A percentile compares a stretch with the other conserved stretches of the same genome.
phyloP scores from a whole-genome alignment of 768 basidiomycete genomes.

The Tubosaeta sp. region DNA sequence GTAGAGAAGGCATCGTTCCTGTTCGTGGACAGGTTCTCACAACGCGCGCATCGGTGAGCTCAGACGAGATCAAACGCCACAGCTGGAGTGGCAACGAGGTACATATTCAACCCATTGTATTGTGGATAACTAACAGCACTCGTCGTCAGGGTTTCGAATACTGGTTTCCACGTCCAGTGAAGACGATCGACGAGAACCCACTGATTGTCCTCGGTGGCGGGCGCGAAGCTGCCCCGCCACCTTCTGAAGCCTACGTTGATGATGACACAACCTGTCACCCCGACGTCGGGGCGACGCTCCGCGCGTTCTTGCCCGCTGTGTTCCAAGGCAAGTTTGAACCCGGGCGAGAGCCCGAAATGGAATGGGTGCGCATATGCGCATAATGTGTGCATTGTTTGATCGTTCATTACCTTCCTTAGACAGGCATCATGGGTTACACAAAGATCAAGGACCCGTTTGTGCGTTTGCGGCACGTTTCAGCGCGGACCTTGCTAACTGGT shows the following conservation, averaged over 20 bases:
- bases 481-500: no score
- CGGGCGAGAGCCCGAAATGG: conserved; percentile 59
- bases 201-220: conserved; percentile 74
- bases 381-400: no score
- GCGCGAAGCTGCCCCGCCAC: conserved; percentile 38
- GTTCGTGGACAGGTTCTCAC: conserved; percentile 67
- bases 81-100: conserved; percentile 46
- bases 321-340: conserved; percentile 53
- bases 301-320: conserved; percentile 54
- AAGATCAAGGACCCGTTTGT: conserved; percentile 62
- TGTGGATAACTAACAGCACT: no score
- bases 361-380: conserved; percentile 58
- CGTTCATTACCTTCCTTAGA: conserved; percentile 37
- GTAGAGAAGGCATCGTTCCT: conserved; percentile 55
- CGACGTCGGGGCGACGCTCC: conserved; percentile 44
- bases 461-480: conserved; percentile 18
- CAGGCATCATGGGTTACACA: conserved; percentile 81
- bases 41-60: conserved; percentile 37
- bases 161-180: conserved; percentile 72
- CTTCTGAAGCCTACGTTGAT: conserved; percentile 46
- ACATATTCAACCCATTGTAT: no score
- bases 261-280: conserved; percentile 58
- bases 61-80: conserved; percentile 37
- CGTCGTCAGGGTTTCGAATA: conserved; percentile 53
- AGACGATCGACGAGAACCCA: conserved; percentile 34